Percentiles rank a stretch among this genome's conserved stretches.
These are phyloP conservation scores for Hypomontagnella submonticulosa DNA, from an alignment of 495 filamentous ascomycete genomes.

Conservation along the genomic window DNA sequence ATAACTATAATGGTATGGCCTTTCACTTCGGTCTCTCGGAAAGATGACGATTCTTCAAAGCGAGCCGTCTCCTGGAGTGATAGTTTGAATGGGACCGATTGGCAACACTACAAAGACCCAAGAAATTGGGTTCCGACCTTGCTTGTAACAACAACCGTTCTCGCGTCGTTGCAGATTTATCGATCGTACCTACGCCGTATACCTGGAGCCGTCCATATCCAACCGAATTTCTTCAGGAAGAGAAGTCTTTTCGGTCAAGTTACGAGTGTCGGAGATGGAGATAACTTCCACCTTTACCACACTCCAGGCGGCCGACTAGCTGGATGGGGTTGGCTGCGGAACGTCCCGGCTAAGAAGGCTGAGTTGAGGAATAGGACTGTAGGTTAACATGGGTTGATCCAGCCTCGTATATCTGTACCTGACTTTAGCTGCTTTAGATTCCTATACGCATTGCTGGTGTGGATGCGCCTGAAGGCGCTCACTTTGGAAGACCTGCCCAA, in stretches of 20 bases:
- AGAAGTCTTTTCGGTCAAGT: slow-evolving; percentile 84
- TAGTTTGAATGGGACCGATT: slow-evolving; percentile 66
- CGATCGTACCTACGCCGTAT: slow-evolving; percentile 83
- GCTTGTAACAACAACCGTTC: slow-evolving; percentile 73
- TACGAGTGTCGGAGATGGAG: slow-evolving; percentile 94
- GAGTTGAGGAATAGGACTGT: slow-evolving; percentile 82
- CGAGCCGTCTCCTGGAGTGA: slow-evolving; percentile 60
- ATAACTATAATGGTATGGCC: slow-evolving; percentile 42
- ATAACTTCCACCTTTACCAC: slow-evolving; percentile 93
- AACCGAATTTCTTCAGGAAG: slow-evolving; percentile 71
- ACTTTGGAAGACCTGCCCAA: slow-evolving; percentile 90
- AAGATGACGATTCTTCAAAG: slow-evolving; percentile 45
- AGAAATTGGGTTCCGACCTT: slow-evolving; percentile 73
- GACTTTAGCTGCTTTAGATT: slow-evolving; percentile 60
- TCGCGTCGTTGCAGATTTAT: slow-evolving; percentile 71
- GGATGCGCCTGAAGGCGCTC: slow-evolving; percentile 91
- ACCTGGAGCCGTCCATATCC: slow-evolving; percentile 76
- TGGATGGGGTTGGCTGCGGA: slow-evolving; percentile 92
- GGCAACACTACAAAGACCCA: slow-evolving; percentile 73
- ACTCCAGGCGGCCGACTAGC: slow-evolving; percentile 86
- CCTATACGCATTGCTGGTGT: slow-evolving; percentile 89
- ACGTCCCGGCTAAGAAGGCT: slow-evolving; percentile 72
- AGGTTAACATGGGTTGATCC: slow-evolving; percentile 42
- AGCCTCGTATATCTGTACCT: slow-evolving; percentile 11
- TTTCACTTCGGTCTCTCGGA: slow-evolving; percentile 36